Conservation (phyloP, 805 yeast genomes). For the Maudiozyma bulderi region DNA sequence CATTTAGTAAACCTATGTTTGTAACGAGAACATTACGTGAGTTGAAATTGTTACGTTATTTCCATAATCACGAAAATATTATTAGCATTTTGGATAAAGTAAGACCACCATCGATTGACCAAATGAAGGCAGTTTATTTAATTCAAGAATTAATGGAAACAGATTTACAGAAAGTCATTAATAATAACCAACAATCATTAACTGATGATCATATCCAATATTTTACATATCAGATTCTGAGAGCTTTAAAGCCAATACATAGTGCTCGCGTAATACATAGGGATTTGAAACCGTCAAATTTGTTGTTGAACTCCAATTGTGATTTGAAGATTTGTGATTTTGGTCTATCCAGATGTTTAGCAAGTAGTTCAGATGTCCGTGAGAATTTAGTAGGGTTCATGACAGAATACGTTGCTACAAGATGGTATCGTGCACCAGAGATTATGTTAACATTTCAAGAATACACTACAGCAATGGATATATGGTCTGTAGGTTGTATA, state of each 20-base stretch:
- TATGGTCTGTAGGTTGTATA: conserved; percentile 77
- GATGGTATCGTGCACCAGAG: conserved; percentile 83
- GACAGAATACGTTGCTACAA: conserved; percentile 76
- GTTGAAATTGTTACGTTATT: conserved; percentile 52
- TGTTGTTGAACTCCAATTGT: conserved; percentile 58
- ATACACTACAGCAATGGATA: conserved; percentile 67
- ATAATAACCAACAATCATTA: conserved; percentile 30
- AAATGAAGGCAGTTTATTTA: conserved; percentile 61
- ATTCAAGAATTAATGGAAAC: conserved; percentile 74
- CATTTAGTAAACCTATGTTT: conserved; percentile 55
- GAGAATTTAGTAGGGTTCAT: conserved; percentile 44
- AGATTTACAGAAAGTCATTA: conserved; percentile 58
- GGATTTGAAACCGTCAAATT: conserved; percentile 67
- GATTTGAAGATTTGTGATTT: conserved; percentile 73
- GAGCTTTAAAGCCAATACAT: conserved; percentile 65
- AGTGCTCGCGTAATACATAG: conserved; percentile 66
- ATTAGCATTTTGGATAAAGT: conserved; percentile 58
- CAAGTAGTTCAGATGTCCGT: conserved; percentile 31
- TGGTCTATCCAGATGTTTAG: conserved; percentile 56
- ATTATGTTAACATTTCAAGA: conserved; percentile 67
- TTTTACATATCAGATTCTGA: conserved; percentile 57
- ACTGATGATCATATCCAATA: conserved; percentile 63
- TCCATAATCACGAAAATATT: conserved; percentile 63
- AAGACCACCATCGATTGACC: conserved; percentile 48
- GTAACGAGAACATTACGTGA: conserved; percentile 66